Evolutionary conservation across 2,329 filamentous ascomycete genomes (phyloP).

Genomic region (Blumeria graminis): DNA sequence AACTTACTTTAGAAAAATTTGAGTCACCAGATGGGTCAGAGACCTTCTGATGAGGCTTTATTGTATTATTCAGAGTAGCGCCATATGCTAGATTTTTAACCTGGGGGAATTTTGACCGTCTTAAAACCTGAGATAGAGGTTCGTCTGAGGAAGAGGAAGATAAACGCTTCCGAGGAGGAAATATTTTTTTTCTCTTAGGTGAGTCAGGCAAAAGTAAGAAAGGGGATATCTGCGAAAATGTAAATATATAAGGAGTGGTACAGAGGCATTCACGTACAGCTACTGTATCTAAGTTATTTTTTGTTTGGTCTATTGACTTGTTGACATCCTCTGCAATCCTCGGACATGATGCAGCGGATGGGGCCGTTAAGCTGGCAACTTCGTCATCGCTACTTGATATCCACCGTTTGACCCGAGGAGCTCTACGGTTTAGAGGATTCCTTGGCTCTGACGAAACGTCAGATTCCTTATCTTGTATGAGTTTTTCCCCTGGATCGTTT

Average conservation of each 20-base stretch:
- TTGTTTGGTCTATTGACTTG: background rate
- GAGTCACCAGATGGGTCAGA: background rate
- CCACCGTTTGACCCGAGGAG: background rate
- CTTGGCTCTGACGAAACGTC: slow-evolving; percentile 1
- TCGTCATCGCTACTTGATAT: background rate
- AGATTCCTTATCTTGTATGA: slow-evolving; percentile 8
- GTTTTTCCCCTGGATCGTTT: slow-evolving; percentile 7
- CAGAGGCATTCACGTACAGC: background rate
- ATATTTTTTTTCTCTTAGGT: background rate
- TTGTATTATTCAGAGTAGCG: background rate
- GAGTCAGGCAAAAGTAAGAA: background rate
- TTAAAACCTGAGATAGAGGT: slow-evolving; percentile 1
- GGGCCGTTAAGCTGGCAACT: background rate
- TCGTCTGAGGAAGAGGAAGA: slow-evolving; percentile 2
- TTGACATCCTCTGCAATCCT: background rate
- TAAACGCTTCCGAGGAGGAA: background rate
- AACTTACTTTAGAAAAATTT: background rate
- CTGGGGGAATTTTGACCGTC: background rate
- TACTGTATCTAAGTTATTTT: background rate
- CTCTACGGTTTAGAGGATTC: background rate
- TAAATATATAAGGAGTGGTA: background rate
- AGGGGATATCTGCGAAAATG: background rate
- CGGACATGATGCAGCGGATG: background rate
- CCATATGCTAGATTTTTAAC: no score
- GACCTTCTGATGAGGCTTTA: background rate